These are phyloP conservation scores for Ceratocystis lukuohia DNA, from an alignment of 2,329 filamentous ascomycete species.

Conservation along the genomic window DNA sequence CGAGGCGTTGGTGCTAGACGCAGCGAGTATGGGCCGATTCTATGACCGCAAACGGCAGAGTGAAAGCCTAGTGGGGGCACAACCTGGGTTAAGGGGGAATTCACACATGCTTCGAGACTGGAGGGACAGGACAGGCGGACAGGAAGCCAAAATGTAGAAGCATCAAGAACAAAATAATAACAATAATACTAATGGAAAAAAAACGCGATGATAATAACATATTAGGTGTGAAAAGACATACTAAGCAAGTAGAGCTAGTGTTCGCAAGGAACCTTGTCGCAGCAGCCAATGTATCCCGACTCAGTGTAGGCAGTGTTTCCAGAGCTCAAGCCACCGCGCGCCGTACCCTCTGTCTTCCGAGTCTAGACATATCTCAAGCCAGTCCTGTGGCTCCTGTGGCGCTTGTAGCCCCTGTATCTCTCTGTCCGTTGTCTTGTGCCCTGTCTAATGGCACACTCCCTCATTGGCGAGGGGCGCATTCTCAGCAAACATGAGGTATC, in stretches of 20 bases:
- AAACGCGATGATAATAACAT: neutral
- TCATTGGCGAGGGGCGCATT: slow-evolving; percentile 62
- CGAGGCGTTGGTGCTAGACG: slow-evolving; percentile 35
- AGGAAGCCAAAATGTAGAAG: slow-evolving; percentile 19
- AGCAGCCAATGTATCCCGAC: neutral
- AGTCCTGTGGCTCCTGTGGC: neutral
- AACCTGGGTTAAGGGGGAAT: neutral
- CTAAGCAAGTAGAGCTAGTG: neutral
- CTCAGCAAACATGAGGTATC: slow-evolving; percentile 70
- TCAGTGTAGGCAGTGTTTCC: neutral
- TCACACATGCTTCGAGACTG: slow-evolving; percentile 12
- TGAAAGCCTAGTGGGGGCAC: neutral
- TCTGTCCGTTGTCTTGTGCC: neutral
- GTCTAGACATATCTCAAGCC: neutral
- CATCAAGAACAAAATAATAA: neutral
- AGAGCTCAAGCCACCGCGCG: neutral
- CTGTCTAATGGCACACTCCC: slow-evolving; percentile 69
- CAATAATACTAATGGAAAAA: neutral
- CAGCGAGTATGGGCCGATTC: slow-evolving; percentile 34
- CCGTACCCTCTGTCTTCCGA: neutral
- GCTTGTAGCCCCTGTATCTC: neutral
- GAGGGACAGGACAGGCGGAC: slow-evolving; percentile 4
- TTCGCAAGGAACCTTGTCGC: neutral
- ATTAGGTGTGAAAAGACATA: neutral
- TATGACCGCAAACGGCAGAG: slow-evolving; percentile 25